Base-by-base conservation (phyloP, 148 eudicot species). In the Linanthus parryae region DNA sequence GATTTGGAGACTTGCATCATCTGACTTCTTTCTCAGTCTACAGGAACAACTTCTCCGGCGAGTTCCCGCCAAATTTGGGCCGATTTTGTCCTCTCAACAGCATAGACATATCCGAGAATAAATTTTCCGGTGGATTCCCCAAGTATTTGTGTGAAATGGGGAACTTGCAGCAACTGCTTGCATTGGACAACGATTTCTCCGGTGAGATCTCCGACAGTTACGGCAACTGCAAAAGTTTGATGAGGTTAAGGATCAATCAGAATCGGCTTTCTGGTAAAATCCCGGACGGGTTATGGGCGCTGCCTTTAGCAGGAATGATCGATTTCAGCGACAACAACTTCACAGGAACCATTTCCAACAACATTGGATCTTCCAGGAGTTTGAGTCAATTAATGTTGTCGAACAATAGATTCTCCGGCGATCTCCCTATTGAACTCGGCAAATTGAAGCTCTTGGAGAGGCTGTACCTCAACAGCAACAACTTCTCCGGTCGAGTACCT, bases 21-120 rank as follows among this genome's bases (percentile, higher is more conserved):
- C 80, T 92, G 18, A 61, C 9, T 12, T 72, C 31, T 13, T 73
- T 88, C 15, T 82, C 96, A 14, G 54, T 84, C 10, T 92, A 88
- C 57, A 48, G 73, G 48, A 92, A 92, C 62, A 68, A 60, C 12
- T 88, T 92, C 60, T 67, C 95, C 1, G 95, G 95, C 11, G 45
- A 53, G 23, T 73, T 92, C 43, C 99, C 99, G 0, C 59, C 51
- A 31, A 78, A 84, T 59, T 59, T 92, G 13, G 96, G 96, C 40
- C 71, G 81, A 51, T 84, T 65, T 54, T 73, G 91, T 1, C 91
- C 94, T 1, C 38, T 92, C 51, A 67, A 28, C 6, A 61, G 73
- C 11, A 49, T 92, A 9, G 99, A 92, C 71, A 84, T 92, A 63
- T 88, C 96, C 0, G 96, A 92, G 53, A 92, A 92, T 22, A 48